Evolutionary conservation across 2,329 filamentous ascomycete species (phyloP), one percentile per base, ranked within the genome.

Genomic region (Aureobasidium sp.): DNA sequence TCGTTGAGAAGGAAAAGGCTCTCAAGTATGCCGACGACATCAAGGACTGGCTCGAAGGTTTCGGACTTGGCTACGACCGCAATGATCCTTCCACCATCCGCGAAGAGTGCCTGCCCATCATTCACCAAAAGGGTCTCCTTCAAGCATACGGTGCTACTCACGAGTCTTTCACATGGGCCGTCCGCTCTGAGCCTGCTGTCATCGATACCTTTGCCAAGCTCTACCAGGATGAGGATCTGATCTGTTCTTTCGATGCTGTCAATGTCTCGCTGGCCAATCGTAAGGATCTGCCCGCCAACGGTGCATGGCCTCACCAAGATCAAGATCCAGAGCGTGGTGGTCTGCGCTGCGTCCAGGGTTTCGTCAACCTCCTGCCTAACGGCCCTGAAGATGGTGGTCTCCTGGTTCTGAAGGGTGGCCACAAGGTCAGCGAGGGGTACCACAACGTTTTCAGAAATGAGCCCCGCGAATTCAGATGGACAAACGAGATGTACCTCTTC

Each of bases 271-370:
- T 77, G 4, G 74, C 74, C 5, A 68, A 69, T 62, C 68, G 70
- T 35, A 69, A 69, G 15, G 66, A 69, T 59, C 42, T 66, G 4
- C 63, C 67, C 0, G 65, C 69, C 24, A 70, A 67, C 22, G 54
- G 37, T 11, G 65, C 73, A 2, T 78, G 76, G 75, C 70, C 71
- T 22, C 75, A 77, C 53, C 63, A 71, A 27, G 73, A 74, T 62
- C 72, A 74, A 65, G 74, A 78, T 59, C 77, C 75, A 0, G 70
- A 69, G 7, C 74, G 72, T 65, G 72, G 72, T 14, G 80, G 79
- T 0, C 80, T 82, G 67, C 74, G 78, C 2, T 82, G 80, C 64
- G 71, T 80, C 2, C 80, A 82, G 63, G 80, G 80, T 5, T 71
- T 82, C 0, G 77, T 82, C 1, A 82, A 82, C 67, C 65, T 78